Evolutionary conservation across 2,329 filamentous ascomycete species (phyloP), one percentile per base, ranked within the genome.

Genomic region (Macroventuria anomochaeta): DNA sequence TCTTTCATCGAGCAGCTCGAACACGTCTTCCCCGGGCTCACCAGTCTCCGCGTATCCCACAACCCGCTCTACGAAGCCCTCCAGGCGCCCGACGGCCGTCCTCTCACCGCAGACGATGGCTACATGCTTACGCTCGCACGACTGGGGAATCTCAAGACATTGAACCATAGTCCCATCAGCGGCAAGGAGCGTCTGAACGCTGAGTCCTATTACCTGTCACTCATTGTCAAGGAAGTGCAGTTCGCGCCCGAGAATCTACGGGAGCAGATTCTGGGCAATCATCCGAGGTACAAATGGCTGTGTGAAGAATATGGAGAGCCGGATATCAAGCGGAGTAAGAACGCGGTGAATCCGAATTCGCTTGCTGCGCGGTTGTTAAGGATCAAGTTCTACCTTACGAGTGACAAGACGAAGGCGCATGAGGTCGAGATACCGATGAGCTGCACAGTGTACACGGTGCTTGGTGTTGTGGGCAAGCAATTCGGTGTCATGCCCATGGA

Each of bases 141-240:
- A 2, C 79, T 97, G 1, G 82, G 83, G 1, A 77, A 78, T 1
- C 82, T 97, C 8, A 82, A 82, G 46, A 81, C 79, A 0, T 81
- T 97, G 25, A 95, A 95, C 70, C 91, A 90, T 71, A 87, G 75
- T 55, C 74, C 72, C 1, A 87, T 97, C 62, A 87, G 86, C 0
- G 64, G 80, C 1, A 85, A 88, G 34, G 93, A 97, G 71, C 86
- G 93, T 15, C 81, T 85, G 47, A 95, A 97, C 67, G 92, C 92
- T 4, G 95, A 97, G 65, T 88, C 93, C 67, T 99, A 96, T 73
- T 99, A 99, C 72, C 84, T 97, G 10, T 90, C 88, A 0, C 84
- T 89, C 47, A 95, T 97, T 53, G 89, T 84, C 10, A 87, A 86
- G 58, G 90, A 95, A 69, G 79, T 97, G 32, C 82, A 86, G 1